Base-by-base conservation (phyloP, 139 green algal species). In the Mesotaenium endlicherianum region DNA sequence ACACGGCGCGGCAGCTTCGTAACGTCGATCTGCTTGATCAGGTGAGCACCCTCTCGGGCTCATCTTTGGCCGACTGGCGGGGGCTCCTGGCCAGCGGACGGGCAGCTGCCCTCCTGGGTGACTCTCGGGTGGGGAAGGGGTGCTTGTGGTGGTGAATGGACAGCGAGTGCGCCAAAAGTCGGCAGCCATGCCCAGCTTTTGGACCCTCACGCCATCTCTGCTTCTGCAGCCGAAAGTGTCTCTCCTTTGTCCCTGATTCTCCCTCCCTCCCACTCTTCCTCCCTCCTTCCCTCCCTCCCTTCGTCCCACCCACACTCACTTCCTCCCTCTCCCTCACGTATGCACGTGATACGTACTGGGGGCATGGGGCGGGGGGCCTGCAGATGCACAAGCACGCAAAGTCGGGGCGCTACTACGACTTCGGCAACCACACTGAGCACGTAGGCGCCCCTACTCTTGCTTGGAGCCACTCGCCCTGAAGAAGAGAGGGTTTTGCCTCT, bases 361-460 rank as follows among this genome's bases (percentile, higher is more conserved):
- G n/a, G n/a, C n/a, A n/a, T n/a, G n/a, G n/a, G n/a, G 50, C 26
- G 50, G 20, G 20, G 50, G 50, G 38, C 5, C 38, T 36, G 36
- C 75, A 82, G 17, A 88, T 97, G 80, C 95, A 98, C 87, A 92
- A 70, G 26, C 90, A 98, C 71, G 44, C 43, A 6, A 68, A 3
- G 0, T 83, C 40, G 8, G 84, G 88, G 0, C 38, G 88, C 60
- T 98, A 93, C 80, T 68, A 77, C 26, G 95, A 98, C 87, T 98
- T 84, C 70, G 95, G 95, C n/a, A 85, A 91, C 34, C 95, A 98
- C 91, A 97, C 93, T 2, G 93, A 98, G 81, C 89, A 86, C 4
- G 90, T 97, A 68, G 55, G 55, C 4, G 11, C n/a, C 11, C 14
- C n/a, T 6, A 26, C n/a, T 39, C n/a, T 26, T 67, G 55, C 55